These are phyloP conservation scores for Physocladia obscura DNA, from an alignment of 192 early-diverging fungal species.

Conservation along the genomic window DNA sequence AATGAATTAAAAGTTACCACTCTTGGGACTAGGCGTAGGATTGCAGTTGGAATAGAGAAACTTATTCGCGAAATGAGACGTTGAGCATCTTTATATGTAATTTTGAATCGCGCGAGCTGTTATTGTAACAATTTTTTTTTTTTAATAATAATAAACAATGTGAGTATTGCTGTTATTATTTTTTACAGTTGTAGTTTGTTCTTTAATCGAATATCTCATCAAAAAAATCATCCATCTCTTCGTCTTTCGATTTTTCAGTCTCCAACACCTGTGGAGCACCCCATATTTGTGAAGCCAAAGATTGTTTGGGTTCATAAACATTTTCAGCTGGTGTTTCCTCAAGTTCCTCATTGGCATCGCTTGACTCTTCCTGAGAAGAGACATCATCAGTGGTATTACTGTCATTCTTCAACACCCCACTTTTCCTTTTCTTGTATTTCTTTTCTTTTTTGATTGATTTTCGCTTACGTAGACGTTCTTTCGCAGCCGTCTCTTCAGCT, in stretches of 20 bases:
- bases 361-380: not conserved
- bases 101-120: too few species aligned
- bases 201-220: slow-evolving; percentile 53
- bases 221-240: slow-evolving; percentile 70
- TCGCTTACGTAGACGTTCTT: slow-evolving; percentile 6
- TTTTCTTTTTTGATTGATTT: not conserved
- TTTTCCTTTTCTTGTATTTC: slow-evolving; percentile 13
- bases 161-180: slow-evolving; percentile 19
- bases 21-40: not conserved
- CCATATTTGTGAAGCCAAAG: slow-evolving; percentile 31
- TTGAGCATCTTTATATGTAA: too few species aligned
- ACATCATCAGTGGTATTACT: slow-evolving; percentile 28
- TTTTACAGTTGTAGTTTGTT: slow-evolving; percentile 40
- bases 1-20: not conserved
- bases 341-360: not conserved
- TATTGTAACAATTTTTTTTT: not conserved
- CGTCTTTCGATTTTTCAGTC: slow-evolving; percentile 43
- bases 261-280: slow-evolving; percentile 20
- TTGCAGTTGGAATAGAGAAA: not conserved
- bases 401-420: slow-evolving; percentile 6
- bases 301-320: too few species aligned
- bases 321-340: slow-evolving; percentile 23
- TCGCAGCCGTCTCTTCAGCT: slow-evolving; percentile 18
- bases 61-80: not conserved
- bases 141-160: not conserved